Base-by-base conservation (phyloP, 306 rosid genomes). In the Rosa chinensis region DNA sequence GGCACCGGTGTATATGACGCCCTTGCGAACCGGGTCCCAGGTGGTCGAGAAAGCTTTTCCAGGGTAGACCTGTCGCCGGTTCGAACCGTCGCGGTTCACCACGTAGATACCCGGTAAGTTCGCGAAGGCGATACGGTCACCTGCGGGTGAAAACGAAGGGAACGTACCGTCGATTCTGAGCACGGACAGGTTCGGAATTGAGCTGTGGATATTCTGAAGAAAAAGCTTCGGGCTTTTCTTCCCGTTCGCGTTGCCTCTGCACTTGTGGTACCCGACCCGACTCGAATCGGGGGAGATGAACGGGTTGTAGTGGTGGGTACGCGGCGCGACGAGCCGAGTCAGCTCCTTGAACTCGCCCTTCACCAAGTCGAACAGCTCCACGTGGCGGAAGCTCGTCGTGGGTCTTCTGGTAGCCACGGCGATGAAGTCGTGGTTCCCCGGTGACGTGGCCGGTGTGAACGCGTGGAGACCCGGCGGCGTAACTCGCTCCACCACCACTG, bases 391-490 rank as follows among this genome's bases (percentile, higher is more conserved):
- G 4, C 28, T 62, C 5, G 97, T 85, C 13, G 62, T 70, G 21
- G 89, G 78, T 77, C 99, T 87, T 71, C 94, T 89, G 7, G 99
- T 92, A 0, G 97, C 99, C 6, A 94, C 85, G 39, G 95, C 97
- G 37, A 94, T 92, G 89, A 92, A 88, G 2, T 86, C 77, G 28
- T 89, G 74, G 85, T 94, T 94, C 0, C 88, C 89, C 0, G 97
- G 90, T 2, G 99, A 84, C 25, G 92, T 80, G 20, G 97, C 97
- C 0, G 99, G 97, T 0, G 97, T 94, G 89, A 94, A 94, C 1
- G 79, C 92, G 83, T 94, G 99, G 74, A 94, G 59, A 69, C 97
- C 95, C 53, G 95, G 92, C 32, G 95, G 94, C 8, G 97, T 94
- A 64, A 94, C 88, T 55, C 97, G 97, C 70, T 92, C 90, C 8